phyloP scores from a whole-genome alignment of 176 grass and related monocot species.

The Saccharum spontaneum region DNA sequence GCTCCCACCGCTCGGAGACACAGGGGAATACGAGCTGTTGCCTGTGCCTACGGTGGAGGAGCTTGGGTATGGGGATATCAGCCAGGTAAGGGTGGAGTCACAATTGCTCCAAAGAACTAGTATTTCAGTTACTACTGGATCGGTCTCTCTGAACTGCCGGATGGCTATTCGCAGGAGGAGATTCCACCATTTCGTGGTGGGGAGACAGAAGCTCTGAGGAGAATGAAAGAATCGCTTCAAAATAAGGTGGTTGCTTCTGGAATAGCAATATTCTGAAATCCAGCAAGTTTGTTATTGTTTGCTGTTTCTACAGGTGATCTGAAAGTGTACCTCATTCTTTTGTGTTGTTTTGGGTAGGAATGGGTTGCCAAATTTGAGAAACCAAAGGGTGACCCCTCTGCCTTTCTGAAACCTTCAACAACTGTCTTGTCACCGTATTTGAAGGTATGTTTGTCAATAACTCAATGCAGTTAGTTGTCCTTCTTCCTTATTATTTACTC shows the following conservation, averaged over 20 bases:
- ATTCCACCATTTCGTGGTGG: constrained; percentile 68
- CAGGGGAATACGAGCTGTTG: constrained; percentile 55
- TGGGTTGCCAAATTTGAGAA: constrained; percentile 97
- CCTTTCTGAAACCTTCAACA: constrained; percentile 80
- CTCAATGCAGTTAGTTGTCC: background rate
- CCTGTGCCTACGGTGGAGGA: constrained; percentile 65
- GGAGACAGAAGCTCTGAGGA: constrained; percentile 77
- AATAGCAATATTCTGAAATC: background rate
- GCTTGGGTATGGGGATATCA: constrained; percentile 80
- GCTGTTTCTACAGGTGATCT: background rate
- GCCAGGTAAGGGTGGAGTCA: constrained; percentile 40
- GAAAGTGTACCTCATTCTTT: background rate
- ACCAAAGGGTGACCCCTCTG: constrained; percentile 87
- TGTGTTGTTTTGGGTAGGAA: constrained; percentile 42
- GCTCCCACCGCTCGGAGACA: constrained; percentile 68
- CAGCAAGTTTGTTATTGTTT: background rate
- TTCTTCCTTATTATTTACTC: background rate
- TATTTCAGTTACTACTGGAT: background rate
- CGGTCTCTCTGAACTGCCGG: background rate
- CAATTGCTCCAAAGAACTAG: background rate
- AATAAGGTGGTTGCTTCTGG: constrained; percentile 62
- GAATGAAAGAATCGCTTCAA: constrained; percentile 65
- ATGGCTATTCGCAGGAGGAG: constrained; percentile 57
- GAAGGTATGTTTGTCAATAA: constrained; percentile 49
- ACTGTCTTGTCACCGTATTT: constrained; percentile 84